These are phyloP conservation scores for Paramecium primaurelia DNA, from an alignment of 73 alveolate species.

Conservation along the genomic window DNA sequence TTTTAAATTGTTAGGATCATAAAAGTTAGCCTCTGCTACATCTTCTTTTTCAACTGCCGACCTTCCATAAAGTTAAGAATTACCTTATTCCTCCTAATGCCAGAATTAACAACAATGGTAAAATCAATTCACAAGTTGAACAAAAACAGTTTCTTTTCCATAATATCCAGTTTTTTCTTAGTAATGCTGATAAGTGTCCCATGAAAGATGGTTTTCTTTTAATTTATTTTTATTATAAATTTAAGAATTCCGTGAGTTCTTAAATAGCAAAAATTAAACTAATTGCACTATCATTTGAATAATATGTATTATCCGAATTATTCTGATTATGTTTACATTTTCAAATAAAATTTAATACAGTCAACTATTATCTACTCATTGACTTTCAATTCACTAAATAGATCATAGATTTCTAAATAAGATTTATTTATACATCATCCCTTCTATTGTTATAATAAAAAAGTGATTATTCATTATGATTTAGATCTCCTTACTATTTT, in stretches of 20 bases:
- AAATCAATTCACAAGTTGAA: slow-evolving; percentile 77
- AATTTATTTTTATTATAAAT: background rate
- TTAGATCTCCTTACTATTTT: background rate
- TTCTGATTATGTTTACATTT: background rate
- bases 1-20: background rate
- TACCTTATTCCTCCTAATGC: slow-evolving; percentile 16
- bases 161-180: slow-evolving; percentile 85
- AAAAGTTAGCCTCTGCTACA: background rate
- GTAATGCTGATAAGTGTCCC: slow-evolving; percentile 80
- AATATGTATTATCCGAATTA: background rate
- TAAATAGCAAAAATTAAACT: background rate
- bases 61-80: background rate
- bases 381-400: background rate
- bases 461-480: background rate
- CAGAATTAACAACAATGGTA: slow-evolving; percentile 62
- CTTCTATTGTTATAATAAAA: too few species aligned
- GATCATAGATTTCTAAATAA: background rate
- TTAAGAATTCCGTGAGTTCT: slow-evolving; percentile 2
- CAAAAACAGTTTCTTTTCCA: slow-evolving; percentile 87
- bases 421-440: too few species aligned
- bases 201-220: background rate
- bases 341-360: background rate
- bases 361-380: too few species aligned
- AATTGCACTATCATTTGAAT: background rate
- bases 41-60: background rate